phyloP scores from a whole-genome alignment of 2,329 filamentous ascomycete genomes.

The Leptographium radiaticola region DNA sequence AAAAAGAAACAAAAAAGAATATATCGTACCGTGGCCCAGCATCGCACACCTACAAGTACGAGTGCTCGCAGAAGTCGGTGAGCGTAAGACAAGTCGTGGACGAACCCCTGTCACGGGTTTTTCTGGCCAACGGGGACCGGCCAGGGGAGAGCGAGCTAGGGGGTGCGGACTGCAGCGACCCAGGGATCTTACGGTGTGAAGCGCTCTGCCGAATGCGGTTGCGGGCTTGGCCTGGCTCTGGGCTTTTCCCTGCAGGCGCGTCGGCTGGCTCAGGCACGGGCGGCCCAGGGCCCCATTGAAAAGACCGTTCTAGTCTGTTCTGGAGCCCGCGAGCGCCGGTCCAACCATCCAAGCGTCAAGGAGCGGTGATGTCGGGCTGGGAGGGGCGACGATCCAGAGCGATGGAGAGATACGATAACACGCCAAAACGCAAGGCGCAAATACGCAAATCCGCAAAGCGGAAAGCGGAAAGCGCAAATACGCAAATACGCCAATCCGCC shows the following conservation, averaged over 20 bases:
- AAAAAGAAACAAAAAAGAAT: not conserved
- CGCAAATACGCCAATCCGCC: no score
- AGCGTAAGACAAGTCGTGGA: conserved; percentile 16
- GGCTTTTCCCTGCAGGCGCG: not conserved
- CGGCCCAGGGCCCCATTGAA: not conserved
- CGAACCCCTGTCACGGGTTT: not conserved
- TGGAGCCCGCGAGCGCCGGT: no score
- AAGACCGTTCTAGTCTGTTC: not conserved
- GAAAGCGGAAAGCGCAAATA: no score
- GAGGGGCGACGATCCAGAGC: no score
- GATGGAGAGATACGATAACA: no score
- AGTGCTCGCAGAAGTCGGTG: conserved; percentile 17
- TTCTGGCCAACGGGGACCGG: not conserved
- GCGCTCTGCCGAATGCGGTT: not conserved
- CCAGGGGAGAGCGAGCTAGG: not conserved
- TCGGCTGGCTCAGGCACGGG: not conserved
- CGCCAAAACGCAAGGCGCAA: no score
- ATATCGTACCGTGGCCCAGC: not conserved
- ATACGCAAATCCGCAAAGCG: no score
- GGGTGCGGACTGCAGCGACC: not conserved
- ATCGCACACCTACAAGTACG: not conserved
- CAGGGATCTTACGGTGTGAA: conserved; percentile 1
- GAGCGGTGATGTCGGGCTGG: not conserved
- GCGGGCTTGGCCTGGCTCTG: not conserved
- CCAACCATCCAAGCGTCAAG: no score